Base-by-base conservation (phyloP, 2,329 filamentous ascomycete genomes). In the Aspergillus transmontanensis region DNA sequence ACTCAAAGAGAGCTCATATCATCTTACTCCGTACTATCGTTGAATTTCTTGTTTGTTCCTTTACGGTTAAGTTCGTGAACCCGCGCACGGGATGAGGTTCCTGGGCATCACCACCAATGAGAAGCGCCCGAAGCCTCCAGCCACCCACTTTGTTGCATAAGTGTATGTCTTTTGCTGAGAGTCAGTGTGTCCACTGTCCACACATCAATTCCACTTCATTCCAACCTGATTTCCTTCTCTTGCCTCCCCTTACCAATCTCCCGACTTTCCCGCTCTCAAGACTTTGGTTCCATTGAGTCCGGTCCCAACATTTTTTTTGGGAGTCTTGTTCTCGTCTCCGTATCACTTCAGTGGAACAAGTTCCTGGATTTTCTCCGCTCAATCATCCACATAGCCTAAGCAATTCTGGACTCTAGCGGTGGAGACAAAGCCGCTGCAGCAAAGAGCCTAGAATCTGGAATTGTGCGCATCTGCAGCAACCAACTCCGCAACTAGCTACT, bases 81-180 rank as follows among this genome's bases (percentile, higher is more conserved):
- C 26, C 26, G 46, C 28, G 59, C 23, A 58, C 59, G 55, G 57
- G 56, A 59, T 28, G 36, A 41, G 32, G 23, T 59, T 64, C 65
- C 65, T 67, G 66, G 64, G 51, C 21, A 63, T 56, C 54, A 54
- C 46, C 59, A 50, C 58, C 55, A 65, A 68, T 66, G 59, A 69
- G 46, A 62, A 60, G 48, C 32, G 45, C 51, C 48, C 45, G 23
- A 50, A 45, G 51, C 28, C 48, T 30, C 69, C 69, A 72, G 70
- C 70, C 70, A 71, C 70, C 68, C 60, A 68, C 57, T 69, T 66
- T 61, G 54, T 59, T 50, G 30, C 55, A 30, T 51, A 51, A 51
- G 48, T 34, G 46, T 50, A 50, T 28, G 14, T 50, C 26, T 48
- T n/a, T 50, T 34, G 43, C 34, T 23, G 28, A 16, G 45, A 34